Evolutionary conservation across 805 yeast genomes (phyloP).

Genomic region (Hanseniaspora taiwanica): DNA sequence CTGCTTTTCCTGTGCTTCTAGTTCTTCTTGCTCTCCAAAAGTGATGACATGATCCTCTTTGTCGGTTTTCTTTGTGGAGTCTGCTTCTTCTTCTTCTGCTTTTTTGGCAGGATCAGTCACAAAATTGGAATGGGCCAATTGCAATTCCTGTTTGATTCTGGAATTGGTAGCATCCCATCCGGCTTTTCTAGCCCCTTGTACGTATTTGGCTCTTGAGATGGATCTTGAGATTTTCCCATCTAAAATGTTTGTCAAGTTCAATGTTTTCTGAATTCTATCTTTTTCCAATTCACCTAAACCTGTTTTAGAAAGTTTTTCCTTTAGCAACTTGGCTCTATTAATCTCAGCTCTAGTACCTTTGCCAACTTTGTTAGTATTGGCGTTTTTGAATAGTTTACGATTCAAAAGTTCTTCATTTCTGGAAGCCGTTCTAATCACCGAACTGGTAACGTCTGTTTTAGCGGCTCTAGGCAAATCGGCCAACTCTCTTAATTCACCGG

Average conservation of each 20-base stretch:
- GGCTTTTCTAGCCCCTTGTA: slow-evolving; percentile 49
- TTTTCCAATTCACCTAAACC: slow-evolving; percentile 19
- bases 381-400: slow-evolving; percentile 35
- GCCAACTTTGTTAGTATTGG: slow-evolving; percentile 7
- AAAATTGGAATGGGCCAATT: slow-evolving; percentile 4
- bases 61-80: slow-evolving; percentile 15
- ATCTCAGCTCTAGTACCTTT: slow-evolving; percentile 6
- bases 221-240: slow-evolving; percentile 53
- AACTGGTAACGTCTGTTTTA: slow-evolving; percentile 44
- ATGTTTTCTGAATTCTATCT: slow-evolving; percentile 34
- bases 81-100: slow-evolving; percentile 11
- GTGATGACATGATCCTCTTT: slow-evolving; percentile 6
- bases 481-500: slow-evolving; percentile 33
- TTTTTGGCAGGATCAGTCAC: not conserved
- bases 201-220: slow-evolving; percentile 47
- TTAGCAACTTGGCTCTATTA: slow-evolving; percentile 12
- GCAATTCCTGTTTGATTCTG: slow-evolving; percentile 25
- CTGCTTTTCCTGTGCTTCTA: slow-evolving; percentile 1
- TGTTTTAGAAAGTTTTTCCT: slow-evolving; percentile 10
- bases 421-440: slow-evolving; percentile 53
- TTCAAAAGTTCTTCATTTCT: slow-evolving; percentile 51
- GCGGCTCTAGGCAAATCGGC: slow-evolving; percentile 44
- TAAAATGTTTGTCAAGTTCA: slow-evolving; percentile 40
- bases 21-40: slow-evolving; percentile 1
- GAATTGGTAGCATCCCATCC: slow-evolving; percentile 63